Base-by-base conservation (phyloP, 2,329 filamentous ascomycete species). In the Fusarium pseudonygamai region DNA sequence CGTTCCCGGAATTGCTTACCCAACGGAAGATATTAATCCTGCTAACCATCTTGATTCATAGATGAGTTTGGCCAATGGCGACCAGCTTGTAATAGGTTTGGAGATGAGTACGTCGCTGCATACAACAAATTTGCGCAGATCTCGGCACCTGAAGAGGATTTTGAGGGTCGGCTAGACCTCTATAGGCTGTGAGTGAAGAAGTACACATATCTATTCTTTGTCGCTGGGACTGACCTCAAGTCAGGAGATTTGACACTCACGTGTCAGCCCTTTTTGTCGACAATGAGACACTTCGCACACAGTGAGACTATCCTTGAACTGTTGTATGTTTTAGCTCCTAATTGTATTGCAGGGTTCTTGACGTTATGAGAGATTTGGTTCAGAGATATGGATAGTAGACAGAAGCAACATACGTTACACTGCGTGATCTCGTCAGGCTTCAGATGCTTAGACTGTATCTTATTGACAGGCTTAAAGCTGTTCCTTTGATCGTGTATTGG, bases 61-160 rank as follows among this genome's bases (percentile, higher is more conserved):
- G 49, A 53, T n/a, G 50, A 53, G 34, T 53, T 53, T 53, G 50
- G 50, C 10, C 50, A 53, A 1, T 53, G 50, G 50, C 50, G 50
- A 16, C 50, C 50, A 37, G 50, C 24, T 0, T 53, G 50, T 16
- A 53, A 53, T 28, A 53, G 34, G 14, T 37, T 53, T 53, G 50
- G 34, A 28, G 24, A 37, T 16, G 50, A 53, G 18, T 53, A 53
- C 0, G 0, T 53, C 24, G 18, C 32, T 37, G 50, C 50, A 5
- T 37, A 53, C 34, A 53, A 37, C 24, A 53, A 0, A 5, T 0
- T 53, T 28, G 34, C 0, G 3, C 32, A 37, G 1, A 37, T 37
- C 0, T 53, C 34, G 7, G 32, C 34, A 22, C 50, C 50, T 0
- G 34, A 53, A 37, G 50, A 53, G 24, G 50, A 53, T 0, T 53